Evolutionary conservation across 2,329 filamentous ascomycete genomes (phyloP), one percentile per base, ranked within the genome.

Genomic region (Blumeria hordei): DNA sequence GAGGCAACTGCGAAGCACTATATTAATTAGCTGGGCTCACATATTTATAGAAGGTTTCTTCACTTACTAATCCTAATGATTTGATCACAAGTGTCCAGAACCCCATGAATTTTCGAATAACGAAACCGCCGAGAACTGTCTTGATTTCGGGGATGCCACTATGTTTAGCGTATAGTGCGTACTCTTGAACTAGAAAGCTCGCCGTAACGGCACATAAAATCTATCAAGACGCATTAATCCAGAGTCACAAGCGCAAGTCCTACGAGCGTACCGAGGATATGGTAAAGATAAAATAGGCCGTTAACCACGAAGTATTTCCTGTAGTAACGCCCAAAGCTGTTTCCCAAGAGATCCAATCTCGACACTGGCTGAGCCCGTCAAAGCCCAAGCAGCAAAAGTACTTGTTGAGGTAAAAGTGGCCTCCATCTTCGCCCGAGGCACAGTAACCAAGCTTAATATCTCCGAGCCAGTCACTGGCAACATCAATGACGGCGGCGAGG

Each of bases 121-220:
- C 86, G 66, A 98, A 98, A 3, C 92, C 92, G 4, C 90, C 92
- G 64, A 98, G 94, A 65, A 98, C 96, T 69, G 88, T 94, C 69
- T 98, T 98, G 74, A 98, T 98, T 70, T 98, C 92, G 11, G 88
- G 95, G 57, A 98, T 98, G 43, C 92, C 92, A 11, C 87, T 94
- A 14, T 92, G 92, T 36, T 92, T 92, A 10, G 92, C 92, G 66
- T 98, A 98, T 0, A 92, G 92, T 4, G 92, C 88, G 68, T 92
- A 96, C 0, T 79, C 80, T 66, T 87, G 92, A 64, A 98, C 92
- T 43, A 98, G 73, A 39, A 76, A 80, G 0, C 88, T 88, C 2
- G 88, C 82, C 3, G 82, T 82, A 55, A 84, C 83, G 16, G 90
- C 85, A 66, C 96, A 94, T 2, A 84, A 65, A 1, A 81, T 78